Conservation (phyloP, 257 asterid species). For the Thymus quinquecostatus region DNA sequence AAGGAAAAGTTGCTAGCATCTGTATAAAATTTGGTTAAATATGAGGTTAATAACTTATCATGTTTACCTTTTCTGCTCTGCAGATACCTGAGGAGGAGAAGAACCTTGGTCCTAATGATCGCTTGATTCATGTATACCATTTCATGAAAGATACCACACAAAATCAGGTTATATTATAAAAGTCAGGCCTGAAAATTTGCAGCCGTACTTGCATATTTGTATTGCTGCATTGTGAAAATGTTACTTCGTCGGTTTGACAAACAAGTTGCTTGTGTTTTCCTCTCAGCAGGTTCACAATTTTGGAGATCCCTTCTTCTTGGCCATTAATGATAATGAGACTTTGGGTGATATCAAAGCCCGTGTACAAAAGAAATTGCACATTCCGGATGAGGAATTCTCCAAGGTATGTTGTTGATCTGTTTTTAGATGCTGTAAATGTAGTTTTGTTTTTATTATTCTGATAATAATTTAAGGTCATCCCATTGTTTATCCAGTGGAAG, state of each 20-base stretch:
- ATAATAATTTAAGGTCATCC: constrained; percentile 25
- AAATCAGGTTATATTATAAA: constrained; percentile 48
- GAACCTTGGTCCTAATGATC: constrained; percentile 57
- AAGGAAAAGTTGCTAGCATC: background rate
- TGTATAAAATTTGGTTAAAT: background rate
- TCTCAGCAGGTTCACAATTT: constrained; percentile 57
- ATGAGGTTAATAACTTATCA: background rate
- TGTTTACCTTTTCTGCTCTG: constrained; percentile 15
- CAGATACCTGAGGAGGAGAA: constrained; percentile 81
- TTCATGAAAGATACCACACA: constrained; percentile 59
- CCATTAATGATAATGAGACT: constrained; percentile 72
- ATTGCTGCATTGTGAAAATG: background rate
- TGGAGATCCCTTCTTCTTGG: constrained; percentile 75
- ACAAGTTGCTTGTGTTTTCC: constrained; percentile 22
- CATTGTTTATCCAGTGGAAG: constrained; percentile 54
- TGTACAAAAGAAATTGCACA: constrained; percentile 65
- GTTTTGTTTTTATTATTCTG: constrained; percentile 5
- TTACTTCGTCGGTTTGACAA: constrained; percentile 17
- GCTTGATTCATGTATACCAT: constrained; percentile 67
- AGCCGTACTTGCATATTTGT: background rate
- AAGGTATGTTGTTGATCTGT: constrained; percentile 45
- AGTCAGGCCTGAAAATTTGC: background rate
- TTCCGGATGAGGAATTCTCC: constrained; percentile 70
- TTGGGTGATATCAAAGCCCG: constrained; percentile 58
- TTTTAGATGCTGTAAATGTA: constrained; percentile 9